phyloP scores from a whole-genome alignment of 2,329 filamentous ascomycete species.

The Scytalidium sp. region DNA sequence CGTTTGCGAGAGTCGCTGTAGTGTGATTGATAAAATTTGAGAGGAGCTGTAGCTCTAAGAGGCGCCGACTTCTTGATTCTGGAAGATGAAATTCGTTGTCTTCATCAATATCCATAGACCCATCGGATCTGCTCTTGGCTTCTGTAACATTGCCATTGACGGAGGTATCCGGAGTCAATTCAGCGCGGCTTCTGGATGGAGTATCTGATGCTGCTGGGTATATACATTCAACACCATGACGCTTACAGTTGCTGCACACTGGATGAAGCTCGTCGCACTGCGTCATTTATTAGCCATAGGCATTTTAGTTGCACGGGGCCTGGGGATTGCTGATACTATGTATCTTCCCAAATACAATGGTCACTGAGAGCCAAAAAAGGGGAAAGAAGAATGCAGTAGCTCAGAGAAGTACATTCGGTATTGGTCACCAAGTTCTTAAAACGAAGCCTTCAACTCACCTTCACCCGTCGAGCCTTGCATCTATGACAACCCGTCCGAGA shows the following conservation, averaged over 20 bases:
- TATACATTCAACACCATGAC: conserved; percentile 13
- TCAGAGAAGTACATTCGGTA: not conserved
- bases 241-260: conserved; percentile 12
- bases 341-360: too few species aligned
- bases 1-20: conserved; percentile 5
- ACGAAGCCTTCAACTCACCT: conserved; percentile 19
- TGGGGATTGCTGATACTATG: too few species aligned
- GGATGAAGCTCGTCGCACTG: conserved; percentile 15
- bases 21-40: conserved; percentile 11
- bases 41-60: conserved; percentile 14
- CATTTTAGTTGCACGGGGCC: too few species aligned
- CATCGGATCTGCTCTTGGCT: not conserved
- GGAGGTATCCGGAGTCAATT: not conserved
- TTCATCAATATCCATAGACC: not conserved
- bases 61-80: conserved; percentile 9
- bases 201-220: conserved; percentile 2
- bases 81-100: conserved; percentile 1
- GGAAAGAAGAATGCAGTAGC: not conserved
- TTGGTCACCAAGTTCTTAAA: not conserved
- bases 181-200: conserved; percentile 2
- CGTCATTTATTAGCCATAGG: not conserved
- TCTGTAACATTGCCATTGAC: not conserved
- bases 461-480: conserved; percentile 29
- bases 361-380: not conserved
- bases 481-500: conserved; percentile 27